A percentile compares a stretch with the other conserved stretches of the same genome.
Evolutionary conservation across 2,329 filamentous ascomycete genomes (phyloP).

Genomic region (Fusarium metavorans): DNA sequence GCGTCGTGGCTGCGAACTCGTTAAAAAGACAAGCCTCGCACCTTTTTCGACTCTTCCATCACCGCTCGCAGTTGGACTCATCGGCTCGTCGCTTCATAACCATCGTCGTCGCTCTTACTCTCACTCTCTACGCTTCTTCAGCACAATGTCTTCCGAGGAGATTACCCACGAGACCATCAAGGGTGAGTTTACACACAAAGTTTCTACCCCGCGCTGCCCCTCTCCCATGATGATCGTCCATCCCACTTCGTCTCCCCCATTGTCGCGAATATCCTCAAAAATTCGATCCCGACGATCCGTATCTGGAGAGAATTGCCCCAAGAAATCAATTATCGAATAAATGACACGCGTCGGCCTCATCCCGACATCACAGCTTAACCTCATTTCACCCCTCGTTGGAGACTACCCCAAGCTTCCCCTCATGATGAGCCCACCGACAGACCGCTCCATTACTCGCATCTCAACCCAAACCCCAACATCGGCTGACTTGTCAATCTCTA

Average conservation of each 20-base stretch:
- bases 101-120: constrained; percentile 8
- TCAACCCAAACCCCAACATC: background rate
- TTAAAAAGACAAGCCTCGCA: constrained; percentile 41
- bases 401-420: background rate
- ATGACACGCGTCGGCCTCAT: background rate
- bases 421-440: background rate
- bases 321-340: background rate
- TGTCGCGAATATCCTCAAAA: background rate
- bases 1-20: constrained; percentile 12
- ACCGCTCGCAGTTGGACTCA: constrained; percentile 11
- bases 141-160: constrained; percentile 70
- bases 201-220: constrained; percentile 41
- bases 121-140: constrained; percentile 17
- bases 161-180: constrained; percentile 83
- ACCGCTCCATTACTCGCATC: background rate
- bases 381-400: background rate
- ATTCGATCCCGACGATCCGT: background rate
- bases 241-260: background rate
- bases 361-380: background rate
- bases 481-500: constrained; percentile 52
- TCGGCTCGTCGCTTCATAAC: constrained; percentile 32
- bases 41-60: constrained; percentile 29
- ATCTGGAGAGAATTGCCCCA: background rate
- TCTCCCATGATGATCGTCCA: constrained; percentile 41
- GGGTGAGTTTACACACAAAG: constrained; percentile 60